These are phyloP conservation scores for Pythium biforme DNA, from an alignment of 352 stramenopile species.

Conservation along the genomic window DNA sequence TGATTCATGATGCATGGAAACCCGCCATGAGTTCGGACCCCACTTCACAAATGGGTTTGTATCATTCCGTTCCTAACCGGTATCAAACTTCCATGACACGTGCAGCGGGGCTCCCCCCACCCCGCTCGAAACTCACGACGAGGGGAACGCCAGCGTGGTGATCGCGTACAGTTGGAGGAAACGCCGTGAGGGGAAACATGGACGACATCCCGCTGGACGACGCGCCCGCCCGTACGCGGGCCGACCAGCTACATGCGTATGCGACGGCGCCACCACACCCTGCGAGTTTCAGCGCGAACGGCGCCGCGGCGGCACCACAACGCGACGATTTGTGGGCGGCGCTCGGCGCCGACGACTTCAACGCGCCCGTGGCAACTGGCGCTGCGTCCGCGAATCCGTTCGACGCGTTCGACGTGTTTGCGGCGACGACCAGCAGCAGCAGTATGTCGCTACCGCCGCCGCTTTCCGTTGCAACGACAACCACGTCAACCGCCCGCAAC, in stretches of 20 bases:
- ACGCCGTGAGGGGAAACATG: conserved; percentile 15
- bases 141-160: conserved; percentile 5
- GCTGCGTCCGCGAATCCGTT: conserved; percentile 19
- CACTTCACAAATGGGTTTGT: neutral
- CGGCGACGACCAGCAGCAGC: neutral
- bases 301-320: no score
- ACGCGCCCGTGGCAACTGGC: no score
- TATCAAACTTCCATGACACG: neutral
- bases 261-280: no score
- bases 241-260: no score
- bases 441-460: conserved; percentile 1
- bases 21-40: no score
- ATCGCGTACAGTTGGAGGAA: no score
- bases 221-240: no score
- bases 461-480: neutral
- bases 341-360: no score
- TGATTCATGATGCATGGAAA: no score
- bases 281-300: no score
- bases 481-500: neutral
- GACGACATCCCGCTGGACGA: conserved; percentile 15
- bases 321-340: no score
- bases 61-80: neutral
- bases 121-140: no score
- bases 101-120: neutral
- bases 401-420: conserved; percentile 21